phyloP scores from a whole-genome alignment of 139 green algal genomes.

The Raphidocelis subcapitata region DNA sequence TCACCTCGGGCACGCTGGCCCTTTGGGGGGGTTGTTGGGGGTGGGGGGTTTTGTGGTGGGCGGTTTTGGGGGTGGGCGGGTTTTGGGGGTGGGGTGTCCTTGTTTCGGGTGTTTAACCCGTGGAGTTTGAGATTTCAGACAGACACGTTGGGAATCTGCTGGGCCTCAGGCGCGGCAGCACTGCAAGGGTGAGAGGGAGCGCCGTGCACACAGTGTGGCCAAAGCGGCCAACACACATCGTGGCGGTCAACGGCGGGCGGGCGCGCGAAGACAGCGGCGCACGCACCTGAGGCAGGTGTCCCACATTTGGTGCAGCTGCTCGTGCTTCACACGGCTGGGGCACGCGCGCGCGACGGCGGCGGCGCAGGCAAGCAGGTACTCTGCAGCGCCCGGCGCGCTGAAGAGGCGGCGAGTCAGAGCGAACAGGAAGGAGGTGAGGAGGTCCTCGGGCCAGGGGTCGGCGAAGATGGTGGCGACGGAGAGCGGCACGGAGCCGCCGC shows the following conservation, averaged over 20 bases:
- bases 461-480: conserved; percentile 42
- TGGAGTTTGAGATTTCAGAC: no score
- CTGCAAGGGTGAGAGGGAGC: no score
- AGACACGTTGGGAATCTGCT: no score
- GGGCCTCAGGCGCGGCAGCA: no score
- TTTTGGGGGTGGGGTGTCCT: no score
- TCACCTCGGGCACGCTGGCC: conserved; percentile 19
- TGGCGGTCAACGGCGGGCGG: no score
- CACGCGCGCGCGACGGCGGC: conserved; percentile 45
- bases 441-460: conserved; percentile 61
- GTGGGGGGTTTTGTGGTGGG: no score
- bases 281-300: conserved; percentile 33
- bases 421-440: conserved; percentile 45
- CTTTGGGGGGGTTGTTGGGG: neutral
- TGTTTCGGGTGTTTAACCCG: no score
- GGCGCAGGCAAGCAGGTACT: conserved; percentile 54
- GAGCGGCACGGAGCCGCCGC: conserved; percentile 31
- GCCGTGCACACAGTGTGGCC: no score
- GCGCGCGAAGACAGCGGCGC: neutral
- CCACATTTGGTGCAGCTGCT: conserved; percentile 44
- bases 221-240: no score
- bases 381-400: conserved; percentile 29
- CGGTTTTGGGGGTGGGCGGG: no score
- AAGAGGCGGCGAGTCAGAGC: conserved; percentile 41
- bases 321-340: conserved; percentile 41